These are phyloP conservation scores for Ceratocystis eucalypticola DNA, from an alignment of 2,329 filamentous ascomycete genomes.

Conservation along the genomic window DNA sequence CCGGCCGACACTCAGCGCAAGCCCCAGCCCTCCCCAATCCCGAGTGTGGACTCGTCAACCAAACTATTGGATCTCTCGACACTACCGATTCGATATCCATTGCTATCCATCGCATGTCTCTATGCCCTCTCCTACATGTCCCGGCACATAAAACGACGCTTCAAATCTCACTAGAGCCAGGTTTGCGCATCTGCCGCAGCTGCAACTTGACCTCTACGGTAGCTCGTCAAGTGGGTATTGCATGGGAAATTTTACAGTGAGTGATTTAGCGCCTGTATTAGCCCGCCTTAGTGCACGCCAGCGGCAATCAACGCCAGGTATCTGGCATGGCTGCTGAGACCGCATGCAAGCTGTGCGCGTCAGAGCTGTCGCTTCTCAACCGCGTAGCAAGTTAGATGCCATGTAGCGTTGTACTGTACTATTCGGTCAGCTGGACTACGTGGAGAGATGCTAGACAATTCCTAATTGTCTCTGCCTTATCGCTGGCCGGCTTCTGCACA, in stretches of 20 bases:
- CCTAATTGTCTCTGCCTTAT: constrained; percentile 56
- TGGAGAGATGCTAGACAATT: constrained; percentile 67
- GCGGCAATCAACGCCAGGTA: constrained; percentile 43
- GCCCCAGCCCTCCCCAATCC: constrained; percentile 47
- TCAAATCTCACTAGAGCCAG: constrained; percentile 44
- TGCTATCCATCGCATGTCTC: not conserved
- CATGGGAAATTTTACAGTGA: constrained; percentile 47
- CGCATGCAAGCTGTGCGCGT: not conserved
- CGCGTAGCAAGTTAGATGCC: too few species aligned
- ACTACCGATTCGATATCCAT: not conserved
- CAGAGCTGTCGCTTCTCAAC: not conserved
- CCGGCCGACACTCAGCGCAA: constrained; percentile 34
- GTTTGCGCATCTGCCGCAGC: constrained; percentile 30
- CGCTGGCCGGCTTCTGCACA: constrained; percentile 35
- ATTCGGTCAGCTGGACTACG: constrained; percentile 37
- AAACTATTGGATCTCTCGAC: constrained; percentile 33
- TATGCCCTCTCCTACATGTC: constrained; percentile 18
- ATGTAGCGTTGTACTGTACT: not conserved
- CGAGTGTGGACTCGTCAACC: constrained; percentile 50
- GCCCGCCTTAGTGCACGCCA: constrained; percentile 49
- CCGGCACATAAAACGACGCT: constrained; percentile 31
- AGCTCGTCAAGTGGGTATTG: constrained; percentile 46
- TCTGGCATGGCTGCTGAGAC: constrained; percentile 37
- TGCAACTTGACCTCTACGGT: constrained; percentile 45
- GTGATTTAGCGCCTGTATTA: constrained; percentile 44